phyloP scores from a whole-genome alignment of 495 filamentous ascomycete species.

The Lentithecium fluviatile region DNA sequence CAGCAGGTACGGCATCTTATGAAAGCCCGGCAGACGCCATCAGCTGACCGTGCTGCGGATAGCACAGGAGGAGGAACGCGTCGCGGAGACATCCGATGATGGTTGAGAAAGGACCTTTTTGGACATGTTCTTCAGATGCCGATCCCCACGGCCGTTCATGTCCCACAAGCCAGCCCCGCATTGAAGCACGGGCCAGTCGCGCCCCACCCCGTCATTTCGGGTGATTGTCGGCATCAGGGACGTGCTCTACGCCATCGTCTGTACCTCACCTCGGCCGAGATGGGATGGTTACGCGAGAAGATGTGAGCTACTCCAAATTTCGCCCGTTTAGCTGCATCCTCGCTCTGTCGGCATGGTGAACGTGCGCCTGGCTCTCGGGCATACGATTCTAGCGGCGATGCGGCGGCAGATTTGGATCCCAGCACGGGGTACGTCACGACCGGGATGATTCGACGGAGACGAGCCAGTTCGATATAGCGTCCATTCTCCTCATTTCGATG shows the following conservation, averaged over 20 bases:
- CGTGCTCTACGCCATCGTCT: not conserved
- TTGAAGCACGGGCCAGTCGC: not conserved
- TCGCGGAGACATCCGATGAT: not conserved
- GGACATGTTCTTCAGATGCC: too few species aligned
- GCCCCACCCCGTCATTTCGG: not conserved
- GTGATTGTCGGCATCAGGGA: not conserved
- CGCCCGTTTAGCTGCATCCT: not conserved
- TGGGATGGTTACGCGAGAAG: not conserved
- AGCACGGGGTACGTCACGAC: not conserved
- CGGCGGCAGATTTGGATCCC: too few species aligned
- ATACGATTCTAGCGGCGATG: too few species aligned
- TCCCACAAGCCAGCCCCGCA: not conserved
- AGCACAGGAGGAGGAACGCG: too few species aligned
- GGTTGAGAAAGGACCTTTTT: not conserved
- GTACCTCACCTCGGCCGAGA: not conserved
- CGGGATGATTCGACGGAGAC: not conserved
- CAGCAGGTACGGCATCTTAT: constrained; percentile 23
- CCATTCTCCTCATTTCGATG: not conserved
- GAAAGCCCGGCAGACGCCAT: not conserved
- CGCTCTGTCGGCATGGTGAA: too few species aligned
- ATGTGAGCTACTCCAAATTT: not conserved
- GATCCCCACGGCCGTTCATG: not conserved
- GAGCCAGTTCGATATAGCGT: not conserved
- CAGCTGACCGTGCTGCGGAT: not conserved
- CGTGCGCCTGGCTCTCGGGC: too few species aligned